These are phyloP conservation scores for Cryptococcus sp. DNA, from an alignment of 1,284 basidiomycete genomes.

Conservation along the genomic window DNA sequence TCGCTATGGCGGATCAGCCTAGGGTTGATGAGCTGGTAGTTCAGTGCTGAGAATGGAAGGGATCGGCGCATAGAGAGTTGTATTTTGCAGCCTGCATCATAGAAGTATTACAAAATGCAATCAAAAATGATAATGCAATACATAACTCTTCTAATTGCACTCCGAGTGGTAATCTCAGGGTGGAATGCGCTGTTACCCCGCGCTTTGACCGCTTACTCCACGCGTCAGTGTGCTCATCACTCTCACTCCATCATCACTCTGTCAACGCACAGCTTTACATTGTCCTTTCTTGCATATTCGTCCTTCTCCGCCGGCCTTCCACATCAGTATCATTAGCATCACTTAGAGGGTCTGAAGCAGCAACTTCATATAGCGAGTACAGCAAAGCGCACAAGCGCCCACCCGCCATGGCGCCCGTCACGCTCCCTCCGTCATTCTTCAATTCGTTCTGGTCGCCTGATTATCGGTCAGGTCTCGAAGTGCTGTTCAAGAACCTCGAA, in stretches of 20 bases:
- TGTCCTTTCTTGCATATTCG: not conserved
- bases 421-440: constrained; percentile 77
- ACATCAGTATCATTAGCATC: not conserved
- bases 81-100: not conserved
- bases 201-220: not conserved
- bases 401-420: constrained; percentile 71
- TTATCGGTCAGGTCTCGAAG: constrained; percentile 76
- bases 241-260: constrained; percentile 1
- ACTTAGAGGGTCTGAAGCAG: not conserved
- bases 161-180: not conserved
- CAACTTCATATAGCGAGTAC: no score
- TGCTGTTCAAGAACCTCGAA: constrained; percentile 73
- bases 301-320: not conserved
- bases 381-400: not conserved
- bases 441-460: constrained; percentile 93
- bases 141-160: no score
- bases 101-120: not conserved
- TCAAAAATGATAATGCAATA: no score
- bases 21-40: not conserved
- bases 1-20: constrained; percentile 1
- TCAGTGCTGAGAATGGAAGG: constrained; percentile 1
- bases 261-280: no score
- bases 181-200: not conserved
- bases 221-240: not conserved
- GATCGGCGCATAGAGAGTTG: not conserved